phyloP scores from a whole-genome alignment of 768 basidiomycete species.

The Tricholoma matsutake region DNA sequence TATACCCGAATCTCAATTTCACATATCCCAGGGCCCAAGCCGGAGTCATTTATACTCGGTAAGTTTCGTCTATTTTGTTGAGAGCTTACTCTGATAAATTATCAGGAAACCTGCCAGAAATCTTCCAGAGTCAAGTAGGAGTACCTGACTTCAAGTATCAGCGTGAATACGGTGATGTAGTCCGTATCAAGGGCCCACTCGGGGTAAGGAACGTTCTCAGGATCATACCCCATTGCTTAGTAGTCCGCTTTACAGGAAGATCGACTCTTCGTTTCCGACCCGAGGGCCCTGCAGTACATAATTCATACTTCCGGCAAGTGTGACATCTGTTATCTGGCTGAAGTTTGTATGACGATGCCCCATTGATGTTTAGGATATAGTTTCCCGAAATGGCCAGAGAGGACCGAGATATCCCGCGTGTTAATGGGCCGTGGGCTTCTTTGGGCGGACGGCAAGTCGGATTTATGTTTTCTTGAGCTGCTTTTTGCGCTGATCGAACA shows the following conservation, averaged over 20 bases:
- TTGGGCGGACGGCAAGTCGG: conserved; percentile 48
- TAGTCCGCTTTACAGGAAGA: conserved; percentile 38
- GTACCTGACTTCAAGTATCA: conserved; percentile 54
- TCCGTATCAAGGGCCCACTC: conserved; percentile 49
- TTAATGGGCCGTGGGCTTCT: conserved; percentile 50
- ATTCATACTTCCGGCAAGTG: conserved; percentile 46
- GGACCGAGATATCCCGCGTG: conserved; percentile 47
- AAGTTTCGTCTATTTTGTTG: background rate
- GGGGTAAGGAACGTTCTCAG: conserved; percentile 33
- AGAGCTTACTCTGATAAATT: background rate
- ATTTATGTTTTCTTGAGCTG: background rate
- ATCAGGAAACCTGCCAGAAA: conserved; percentile 46
- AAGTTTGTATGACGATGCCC: conserved; percentile 5
- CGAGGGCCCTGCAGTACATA: conserved; percentile 57
- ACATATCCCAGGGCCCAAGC: conserved; percentile 45
- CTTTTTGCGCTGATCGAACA: background rate
- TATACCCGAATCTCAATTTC: conserved; percentile 39
- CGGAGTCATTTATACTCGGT: conserved; percentile 50
- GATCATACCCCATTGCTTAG: background rate
- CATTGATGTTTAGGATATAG: conserved; percentile 39
- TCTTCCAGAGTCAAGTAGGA: conserved; percentile 50
- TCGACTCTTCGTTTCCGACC: conserved; percentile 51
- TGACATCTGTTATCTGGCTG: background rate
- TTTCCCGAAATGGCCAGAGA: conserved; percentile 49
- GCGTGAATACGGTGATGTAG: conserved; percentile 45